These are phyloP conservation scores for Fistulifera pelliculosa DNA, from an alignment of 108 stramenopile species.

Conservation along the genomic window DNA sequence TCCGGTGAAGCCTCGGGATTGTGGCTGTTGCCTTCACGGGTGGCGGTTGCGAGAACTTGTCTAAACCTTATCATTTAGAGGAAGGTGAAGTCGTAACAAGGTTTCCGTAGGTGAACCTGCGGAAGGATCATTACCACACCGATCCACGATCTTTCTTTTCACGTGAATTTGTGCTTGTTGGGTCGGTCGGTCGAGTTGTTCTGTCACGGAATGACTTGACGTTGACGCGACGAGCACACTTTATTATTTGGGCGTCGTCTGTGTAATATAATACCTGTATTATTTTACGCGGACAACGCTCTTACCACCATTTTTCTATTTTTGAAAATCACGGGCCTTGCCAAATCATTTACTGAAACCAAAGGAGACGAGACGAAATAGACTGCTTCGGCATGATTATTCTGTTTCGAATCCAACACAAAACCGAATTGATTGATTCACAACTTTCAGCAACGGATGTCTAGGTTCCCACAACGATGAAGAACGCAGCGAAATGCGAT, in stretches of 20 bases:
- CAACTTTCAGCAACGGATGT: conserved; percentile 96
- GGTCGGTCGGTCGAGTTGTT: too few species aligned
- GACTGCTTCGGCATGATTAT: too few species aligned
- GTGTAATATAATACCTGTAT: background rate
- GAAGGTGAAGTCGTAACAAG: conserved; percentile 99
- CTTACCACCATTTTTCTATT: background rate
- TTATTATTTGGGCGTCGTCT: background rate
- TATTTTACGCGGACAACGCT: background rate
- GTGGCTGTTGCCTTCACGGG: conserved; percentile 65
- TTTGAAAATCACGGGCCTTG: conserved; percentile 3
- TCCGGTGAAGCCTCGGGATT: conserved; percentile 95
- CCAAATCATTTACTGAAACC: background rate
- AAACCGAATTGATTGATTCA: conserved; percentile 18
- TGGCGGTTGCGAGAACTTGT: conserved; percentile 64
- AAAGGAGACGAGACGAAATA: too few species aligned
- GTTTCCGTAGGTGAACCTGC: conserved; percentile 99
- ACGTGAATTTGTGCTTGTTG: background rate
- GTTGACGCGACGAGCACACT: background rate
- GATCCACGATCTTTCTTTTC: conserved; percentile 53
- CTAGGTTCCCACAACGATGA: conserved; percentile 97
- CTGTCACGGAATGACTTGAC: too few species aligned
- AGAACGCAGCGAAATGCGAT: conserved; percentile 99
- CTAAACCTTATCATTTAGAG: conserved; percentile 92
- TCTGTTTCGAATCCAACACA: background rate
- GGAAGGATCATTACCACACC: conserved; percentile 96